A percentile compares a stretch with the other conserved stretches of the same genome.
Evolutionary conservation across 2,329 filamentous ascomycete species (phyloP).

Genomic region (Elsinoe ampelina): DNA sequence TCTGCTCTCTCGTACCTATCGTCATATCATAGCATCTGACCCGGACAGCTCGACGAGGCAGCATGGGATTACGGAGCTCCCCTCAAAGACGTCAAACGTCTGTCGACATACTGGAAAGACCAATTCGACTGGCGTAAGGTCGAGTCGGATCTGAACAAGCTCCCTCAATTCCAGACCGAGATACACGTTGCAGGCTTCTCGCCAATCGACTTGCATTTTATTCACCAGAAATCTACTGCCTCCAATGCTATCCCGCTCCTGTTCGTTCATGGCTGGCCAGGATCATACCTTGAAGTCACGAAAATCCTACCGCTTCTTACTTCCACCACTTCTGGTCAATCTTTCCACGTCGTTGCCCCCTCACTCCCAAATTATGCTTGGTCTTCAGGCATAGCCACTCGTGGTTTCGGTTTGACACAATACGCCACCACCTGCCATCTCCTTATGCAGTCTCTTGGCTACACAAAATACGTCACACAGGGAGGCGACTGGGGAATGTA

Average conservation of each 20-base stretch:
- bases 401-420: slow-evolving; percentile 49
- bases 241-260: slow-evolving; percentile 53
- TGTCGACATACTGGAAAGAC: slow-evolving; percentile 49
- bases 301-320: slow-evolving; percentile 49
- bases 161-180: slow-evolving; percentile 49
- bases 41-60: slow-evolving; percentile 32
- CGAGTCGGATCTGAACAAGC: slow-evolving; percentile 50
- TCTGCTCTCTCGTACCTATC: too few relatives aligned
- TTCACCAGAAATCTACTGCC: slow-evolving; percentile 47
- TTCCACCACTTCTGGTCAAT: slow-evolving; percentile 30
- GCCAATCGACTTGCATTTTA: slow-evolving; percentile 53
- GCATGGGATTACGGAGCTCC: slow-evolving; percentile 53
- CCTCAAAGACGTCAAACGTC: slow-evolving; percentile 49
- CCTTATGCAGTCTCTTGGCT: slow-evolving; percentile 60
- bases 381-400: slow-evolving; percentile 38
- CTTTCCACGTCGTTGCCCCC: slow-evolving; percentile 46
- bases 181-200: slow-evolving; percentile 51
- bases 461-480: slow-evolving; percentile 49
- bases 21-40: background rate
- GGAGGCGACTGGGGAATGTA: slow-evolving; percentile 64
- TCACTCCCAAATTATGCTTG: slow-evolving; percentile 50
- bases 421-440: slow-evolving; percentile 58
- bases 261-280: slow-evolving; percentile 61
- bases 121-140: slow-evolving; percentile 52
- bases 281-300: slow-evolving; percentile 56